Evolutionary conservation across 108 stramenopile genomes (phyloP), one percentile per base, ranked within the genome.

Genomic region (Mediolabrus comicus): DNA sequence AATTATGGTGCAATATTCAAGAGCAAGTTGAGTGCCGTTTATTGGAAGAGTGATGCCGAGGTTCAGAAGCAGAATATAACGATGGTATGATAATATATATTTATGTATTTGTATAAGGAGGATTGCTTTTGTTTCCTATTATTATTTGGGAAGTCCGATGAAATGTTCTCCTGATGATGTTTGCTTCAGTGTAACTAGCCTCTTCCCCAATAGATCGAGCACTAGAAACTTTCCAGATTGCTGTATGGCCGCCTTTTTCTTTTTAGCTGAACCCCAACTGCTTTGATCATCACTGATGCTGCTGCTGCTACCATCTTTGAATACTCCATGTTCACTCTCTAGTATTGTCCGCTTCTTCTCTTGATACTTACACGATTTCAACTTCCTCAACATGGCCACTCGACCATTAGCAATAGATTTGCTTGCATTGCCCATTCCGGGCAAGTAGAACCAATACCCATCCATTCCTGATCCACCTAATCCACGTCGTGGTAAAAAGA

Each of bases 361-460:
- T 22, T 71, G 63, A 32, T 75, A 75, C 30, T 62, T 62, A 13
- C 65, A 65, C 0, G 38, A 52, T 53, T 57, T 28, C 26, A 80
- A 51, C 32, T 72, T 58, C 12, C 63, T 46, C 19, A 80, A 27
- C 2, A 80, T 62, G 30, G 69, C 51, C 9, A 55, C 30, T 2
- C 79, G 59, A 0, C 79, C 79, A 39, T 64, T 41, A 5, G 39
- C 62, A 49, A 80, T 75, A 11, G 79, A 75, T 49, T 75, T 75
- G 8, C 74, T 57, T 24, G 74, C 67, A 16, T 36, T 55, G 0
- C 79, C 79, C 9, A 80, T 56, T 5, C 79, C 79, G 5, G 79
- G 79, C 0, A 80, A 62, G 19, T 66, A 58, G 53, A 80, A 80
- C 75, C 79, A 80, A 64, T 80, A 80, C 12, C 65, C 64, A 24